phyloP scores from a whole-genome alignment of 495 filamentous ascomycete species.

The Cudoniella acicularis region DNA sequence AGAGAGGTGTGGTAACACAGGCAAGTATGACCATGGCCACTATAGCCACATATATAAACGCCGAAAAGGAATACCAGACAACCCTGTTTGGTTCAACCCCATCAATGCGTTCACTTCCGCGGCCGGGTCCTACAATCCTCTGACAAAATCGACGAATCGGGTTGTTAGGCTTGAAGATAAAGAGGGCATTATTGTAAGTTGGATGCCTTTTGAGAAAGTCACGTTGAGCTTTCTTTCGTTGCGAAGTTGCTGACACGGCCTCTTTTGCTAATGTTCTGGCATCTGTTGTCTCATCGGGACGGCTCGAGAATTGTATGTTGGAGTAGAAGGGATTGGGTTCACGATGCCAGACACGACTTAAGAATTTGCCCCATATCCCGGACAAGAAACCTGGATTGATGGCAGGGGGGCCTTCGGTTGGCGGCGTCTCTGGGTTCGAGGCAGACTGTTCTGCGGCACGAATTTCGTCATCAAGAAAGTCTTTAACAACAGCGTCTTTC shows the following conservation, averaged over 20 bases:
- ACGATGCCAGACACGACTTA: conserved; percentile 48
- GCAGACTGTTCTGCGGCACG: conserved; percentile 32
- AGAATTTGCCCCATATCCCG: conserved; percentile 51
- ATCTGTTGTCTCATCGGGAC: conserved; percentile 69
- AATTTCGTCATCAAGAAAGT: conserved; percentile 80
- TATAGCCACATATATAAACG: conserved; percentile 89
- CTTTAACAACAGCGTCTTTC: conserved; percentile 89
- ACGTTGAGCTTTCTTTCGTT: conserved; percentile 80
- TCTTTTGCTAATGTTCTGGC: conserved; percentile 84
- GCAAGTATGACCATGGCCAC: conserved; percentile 96
- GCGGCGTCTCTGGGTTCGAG: conserved; percentile 33
- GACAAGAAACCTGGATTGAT: conserved; percentile 53
- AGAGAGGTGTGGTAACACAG: conserved; percentile 90
- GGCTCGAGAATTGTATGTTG: conserved; percentile 65
- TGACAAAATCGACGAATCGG: conserved; percentile 81
- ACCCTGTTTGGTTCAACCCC: conserved; percentile 82
- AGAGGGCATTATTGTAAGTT: conserved; percentile 88
- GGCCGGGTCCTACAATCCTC: conserved; percentile 85
- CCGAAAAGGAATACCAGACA: conserved; percentile 90
- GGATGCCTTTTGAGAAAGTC: conserved; percentile 87
- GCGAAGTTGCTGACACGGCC: conserved; percentile 76
- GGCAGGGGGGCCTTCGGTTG: conserved; percentile 18
- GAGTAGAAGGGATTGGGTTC: conserved; percentile 98
- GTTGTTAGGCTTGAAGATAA: conserved; percentile 75
- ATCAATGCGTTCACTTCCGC: conserved; percentile 79